phyloP scores from a whole-genome alignment of 1,284 basidiomycete genomes.

The Paramarasmius palmivorus region DNA sequence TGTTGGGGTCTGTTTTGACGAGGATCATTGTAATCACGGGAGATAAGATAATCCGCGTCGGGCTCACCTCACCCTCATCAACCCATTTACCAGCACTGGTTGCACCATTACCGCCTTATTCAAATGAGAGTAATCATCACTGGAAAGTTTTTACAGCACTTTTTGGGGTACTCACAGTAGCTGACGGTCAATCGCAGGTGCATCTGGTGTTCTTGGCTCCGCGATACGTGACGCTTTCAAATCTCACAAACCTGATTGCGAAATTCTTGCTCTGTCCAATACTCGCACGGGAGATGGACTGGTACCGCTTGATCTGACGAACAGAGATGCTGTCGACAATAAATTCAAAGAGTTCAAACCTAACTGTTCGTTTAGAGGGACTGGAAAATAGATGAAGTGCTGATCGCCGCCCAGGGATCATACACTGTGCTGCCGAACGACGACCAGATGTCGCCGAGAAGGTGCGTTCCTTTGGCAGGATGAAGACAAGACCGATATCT shows the following conservation, averaged over 20 bases:
- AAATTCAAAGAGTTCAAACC: constrained; percentile 59
- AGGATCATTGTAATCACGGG: no score
- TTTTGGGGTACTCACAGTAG: constrained; percentile 1
- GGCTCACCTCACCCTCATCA: no score
- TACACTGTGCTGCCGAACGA: constrained; percentile 85
- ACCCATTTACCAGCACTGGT: no score
- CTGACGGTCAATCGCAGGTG: constrained; percentile 48
- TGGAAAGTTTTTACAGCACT: constrained; percentile 40
- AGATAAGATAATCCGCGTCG: no score
- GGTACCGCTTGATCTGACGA: constrained; percentile 59
- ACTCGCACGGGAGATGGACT: constrained; percentile 58
- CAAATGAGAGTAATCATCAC: constrained; percentile 48
- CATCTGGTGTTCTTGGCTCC: constrained; percentile 75
- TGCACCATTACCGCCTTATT: no score
- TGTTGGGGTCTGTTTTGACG: no score
- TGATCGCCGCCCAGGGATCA: constrained; percentile 53
- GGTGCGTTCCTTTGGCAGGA: constrained; percentile 36
- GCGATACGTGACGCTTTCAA: constrained; percentile 66
- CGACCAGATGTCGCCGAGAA: constrained; percentile 83
- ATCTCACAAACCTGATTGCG: constrained; percentile 26
- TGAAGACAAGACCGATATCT: neutral
- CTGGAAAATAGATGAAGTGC: neutral
- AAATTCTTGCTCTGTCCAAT: constrained; percentile 63
- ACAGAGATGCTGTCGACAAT: constrained; percentile 47
- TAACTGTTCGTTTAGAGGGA: constrained; percentile 49